Base-by-base conservation (phyloP, 768 basidiomycete genomes). In the Tricholoma sp. region DNA sequence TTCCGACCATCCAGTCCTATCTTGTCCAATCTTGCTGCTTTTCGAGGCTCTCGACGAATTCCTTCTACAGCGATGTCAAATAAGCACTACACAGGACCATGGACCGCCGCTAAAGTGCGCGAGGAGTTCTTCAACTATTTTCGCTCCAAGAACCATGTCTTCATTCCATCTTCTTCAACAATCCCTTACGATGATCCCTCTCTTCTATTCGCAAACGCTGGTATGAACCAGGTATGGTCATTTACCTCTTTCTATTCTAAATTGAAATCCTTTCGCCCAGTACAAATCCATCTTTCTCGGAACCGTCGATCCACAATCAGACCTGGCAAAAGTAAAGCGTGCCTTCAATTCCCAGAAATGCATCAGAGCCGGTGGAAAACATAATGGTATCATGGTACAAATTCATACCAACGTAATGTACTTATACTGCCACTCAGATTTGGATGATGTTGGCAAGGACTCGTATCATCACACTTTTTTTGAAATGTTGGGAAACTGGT, bases 401-500 rank as follows among this genome's bases (percentile, higher is more conserved):
- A 45, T 32, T 24, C 48, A 17, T 29, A 9, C n/a, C 31, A 2
- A 7, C 3, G 13, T 55, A 29, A 36, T 32, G 32, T 33, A 36
- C 51, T 59, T 52, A 50, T 51, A 29, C 15, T 8, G 31, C 29
- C 42, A 42, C 13, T 33, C 32, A 98, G 97, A 99, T 73, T 80
- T 99, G 56, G 97, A 99, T 68, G 97, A 99, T 72, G 97, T 99
- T 56, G 97, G 97, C 37, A 96, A 94, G 72, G 97, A 98, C 69
- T 95, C 94, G 2, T 98, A 98, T 70, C 96, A 98, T 66, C 91
- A 96, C 67, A 97, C 93, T 1, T 95, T 96, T 75, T 99, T 99
- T 66, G 97, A 99, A 74, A 99, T 99, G 97, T 74, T 99, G 60
- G 97, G 97, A 37, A 99, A 99, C 71, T 99, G 97, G 97, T 98